Evolutionary conservation across 106 monocot species (phyloP).

Genomic region (Dendrobium nobile): DNA sequence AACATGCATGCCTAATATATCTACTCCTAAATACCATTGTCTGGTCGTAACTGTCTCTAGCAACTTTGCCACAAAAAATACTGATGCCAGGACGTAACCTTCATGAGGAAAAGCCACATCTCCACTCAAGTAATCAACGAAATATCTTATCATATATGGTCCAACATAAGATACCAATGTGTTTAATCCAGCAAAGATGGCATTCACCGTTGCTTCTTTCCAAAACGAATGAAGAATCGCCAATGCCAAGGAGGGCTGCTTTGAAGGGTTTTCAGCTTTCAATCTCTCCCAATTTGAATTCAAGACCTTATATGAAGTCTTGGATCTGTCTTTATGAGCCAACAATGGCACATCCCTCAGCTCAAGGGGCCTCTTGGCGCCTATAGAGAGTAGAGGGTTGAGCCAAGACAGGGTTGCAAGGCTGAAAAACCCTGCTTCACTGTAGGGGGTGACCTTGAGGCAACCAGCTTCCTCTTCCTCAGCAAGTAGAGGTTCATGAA

Average conservation of each 20-base stretch:
- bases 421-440: slow-evolving; percentile 60
- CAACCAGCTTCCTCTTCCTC: slow-evolving; percentile 65
- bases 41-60: slow-evolving; percentile 75
- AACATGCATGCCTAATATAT: slow-evolving; percentile 96
- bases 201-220: slow-evolving; percentile 72
- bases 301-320: slow-evolving; percentile 76
- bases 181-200: slow-evolving; percentile 64
- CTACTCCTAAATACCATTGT: slow-evolving; percentile 93
- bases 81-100: slow-evolving; percentile 68
- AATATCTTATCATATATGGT: slow-evolving; percentile 77
- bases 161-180: slow-evolving; percentile 86
- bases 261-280: slow-evolving; percentile 39
- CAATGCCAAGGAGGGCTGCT: slow-evolving; percentile 47
- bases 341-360: slow-evolving; percentile 73
- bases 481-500: slow-evolving; percentile 42
- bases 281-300: slow-evolving; percentile 68
- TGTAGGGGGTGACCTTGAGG: slow-evolving; percentile 69
- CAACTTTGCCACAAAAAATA: slow-evolving; percentile 81
- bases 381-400: slow-evolving; percentile 50
- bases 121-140: slow-evolving; percentile 89
- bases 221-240: slow-evolving; percentile 70
- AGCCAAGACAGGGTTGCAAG: slow-evolving; percentile 74
- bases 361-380: slow-evolving; percentile 78
- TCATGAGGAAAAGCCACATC: slow-evolving; percentile 59
- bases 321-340: slow-evolving; percentile 63